phyloP scores from a whole-genome alignment of 129 eudicot species.

The Mikania micrantha region DNA sequence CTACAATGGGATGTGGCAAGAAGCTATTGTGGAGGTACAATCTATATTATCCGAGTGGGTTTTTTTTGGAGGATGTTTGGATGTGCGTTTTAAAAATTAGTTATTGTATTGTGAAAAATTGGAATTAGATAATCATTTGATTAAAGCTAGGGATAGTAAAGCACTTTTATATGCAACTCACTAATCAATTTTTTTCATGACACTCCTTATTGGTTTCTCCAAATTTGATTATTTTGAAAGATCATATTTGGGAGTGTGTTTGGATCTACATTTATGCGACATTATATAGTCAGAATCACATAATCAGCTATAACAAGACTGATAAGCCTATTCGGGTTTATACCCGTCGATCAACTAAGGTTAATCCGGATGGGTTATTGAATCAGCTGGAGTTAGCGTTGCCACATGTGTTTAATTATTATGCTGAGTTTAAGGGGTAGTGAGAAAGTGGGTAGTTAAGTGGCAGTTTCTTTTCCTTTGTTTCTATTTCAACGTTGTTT shows the following conservation, averaged over 20 bases:
- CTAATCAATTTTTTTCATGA: neutral
- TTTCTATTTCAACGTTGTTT: no score
- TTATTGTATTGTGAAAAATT: neutral
- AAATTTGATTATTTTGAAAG: neutral
- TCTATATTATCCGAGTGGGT: neutral
- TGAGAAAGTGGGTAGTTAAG: no score
- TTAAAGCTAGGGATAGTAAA: neutral
- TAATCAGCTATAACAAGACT: neutral
- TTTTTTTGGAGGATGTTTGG: neutral
- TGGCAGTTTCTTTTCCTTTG: no score
- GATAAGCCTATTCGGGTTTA: no score
- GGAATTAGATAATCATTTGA: neutral
- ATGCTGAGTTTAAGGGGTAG: no score
- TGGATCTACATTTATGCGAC: neutral
- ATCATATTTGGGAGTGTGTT: neutral
- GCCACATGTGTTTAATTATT: no score
- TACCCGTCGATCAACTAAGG: no score
- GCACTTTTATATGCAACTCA: neutral
- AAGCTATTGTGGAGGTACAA: constrained; percentile 76
- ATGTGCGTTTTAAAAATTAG: neutral
- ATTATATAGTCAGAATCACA: neutral
- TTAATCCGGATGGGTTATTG: no score
- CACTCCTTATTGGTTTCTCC: neutral
- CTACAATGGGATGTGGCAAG: constrained; percentile 88
- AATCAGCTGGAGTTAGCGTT: no score